These are phyloP conservation scores for Boletales sp. DNA, from an alignment of 768 basidiomycete genomes.

Conservation along the genomic window DNA sequence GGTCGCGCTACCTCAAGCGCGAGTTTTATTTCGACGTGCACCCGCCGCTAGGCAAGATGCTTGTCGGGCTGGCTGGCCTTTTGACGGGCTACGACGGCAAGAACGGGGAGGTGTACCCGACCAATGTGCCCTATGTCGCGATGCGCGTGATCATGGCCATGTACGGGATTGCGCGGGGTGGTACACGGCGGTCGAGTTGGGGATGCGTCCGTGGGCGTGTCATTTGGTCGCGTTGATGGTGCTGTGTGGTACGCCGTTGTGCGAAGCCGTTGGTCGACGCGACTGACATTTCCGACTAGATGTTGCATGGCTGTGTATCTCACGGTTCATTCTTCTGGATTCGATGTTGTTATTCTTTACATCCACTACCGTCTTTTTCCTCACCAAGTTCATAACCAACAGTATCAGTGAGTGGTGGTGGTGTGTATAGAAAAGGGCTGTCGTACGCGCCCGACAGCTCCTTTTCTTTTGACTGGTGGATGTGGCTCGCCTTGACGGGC, in stretches of 20 bases:
- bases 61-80: constrained; percentile 90
- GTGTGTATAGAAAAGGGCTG: not conserved
- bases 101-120: constrained; percentile 82
- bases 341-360: constrained; percentile 99
- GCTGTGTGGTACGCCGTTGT: constrained; percentile 63
- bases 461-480: constrained; percentile 97
- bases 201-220: constrained; percentile 84
- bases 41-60: constrained; percentile 98
- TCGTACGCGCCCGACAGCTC: constrained; percentile 46
- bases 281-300: constrained; percentile 47
- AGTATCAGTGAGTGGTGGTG: constrained; percentile 66
- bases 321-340: constrained; percentile 95
- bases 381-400: constrained; percentile 96
- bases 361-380: constrained; percentile 90
- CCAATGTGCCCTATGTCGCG: constrained; percentile 82
- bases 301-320: constrained; percentile 95
- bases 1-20: constrained; percentile 95
- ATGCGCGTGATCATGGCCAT: constrained; percentile 95
- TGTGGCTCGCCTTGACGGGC: constrained; percentile 93
- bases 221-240: constrained; percentile 96
- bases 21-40: constrained; percentile 99
- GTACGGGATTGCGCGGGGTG: constrained; percentile 90
- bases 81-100: constrained; percentile 93
- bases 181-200: constrained; percentile 94
- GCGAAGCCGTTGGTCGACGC: not conserved